Base-by-base conservation (phyloP, 768 basidiomycete genomes). In the Stropharia rugosoannulata region DNA sequence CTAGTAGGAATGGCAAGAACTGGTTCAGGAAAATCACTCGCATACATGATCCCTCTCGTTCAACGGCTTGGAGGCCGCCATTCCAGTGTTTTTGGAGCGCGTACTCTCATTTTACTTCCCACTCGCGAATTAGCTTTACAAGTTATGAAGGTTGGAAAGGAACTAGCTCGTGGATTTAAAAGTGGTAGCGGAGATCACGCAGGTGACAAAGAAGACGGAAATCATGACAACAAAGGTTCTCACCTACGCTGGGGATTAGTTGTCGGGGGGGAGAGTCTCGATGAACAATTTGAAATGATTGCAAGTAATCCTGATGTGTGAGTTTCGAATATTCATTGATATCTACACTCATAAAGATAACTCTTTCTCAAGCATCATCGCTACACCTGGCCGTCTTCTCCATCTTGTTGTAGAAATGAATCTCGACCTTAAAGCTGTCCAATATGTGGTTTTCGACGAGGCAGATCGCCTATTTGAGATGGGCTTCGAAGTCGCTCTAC, bases 1-100 rank as follows among this genome's bases (percentile, higher is more conserved):
- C 84, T 99, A 12, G 93, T 98, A 12, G 96, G 93, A 40, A 99
- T 98, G 97, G 96, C 97, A 37, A 83, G 97, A 37, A 99, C 97
- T 4, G 97, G 97, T 40, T 97, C 95, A 1, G 97, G 97, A 57
- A 98, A 98, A 75, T 95, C 95, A 9, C 82, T 99, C 36, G 96
- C 96, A 16, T 99, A 95, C 68, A 84, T 98, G 80, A 76, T 98
- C 22, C 97, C 97, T 48, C 80, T 99, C 13, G 78, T 97, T 0
- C 90, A 95, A 55, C 82, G 93, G 44, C 81, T 99, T 7, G 85
- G 89, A 5, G 91, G 92, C 8, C 76, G 85, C 36, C 95, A 97
- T 67, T 80, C 85, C 0, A 81, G 85, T 10, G 74, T 84, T 0
- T 94, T 94, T 61, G 95, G 94, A 38, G 86, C 92, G 5, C 81